phyloP scores from a whole-genome alignment of 352 stramenopile genomes.

The Phytophthora citrophthora region DNA sequence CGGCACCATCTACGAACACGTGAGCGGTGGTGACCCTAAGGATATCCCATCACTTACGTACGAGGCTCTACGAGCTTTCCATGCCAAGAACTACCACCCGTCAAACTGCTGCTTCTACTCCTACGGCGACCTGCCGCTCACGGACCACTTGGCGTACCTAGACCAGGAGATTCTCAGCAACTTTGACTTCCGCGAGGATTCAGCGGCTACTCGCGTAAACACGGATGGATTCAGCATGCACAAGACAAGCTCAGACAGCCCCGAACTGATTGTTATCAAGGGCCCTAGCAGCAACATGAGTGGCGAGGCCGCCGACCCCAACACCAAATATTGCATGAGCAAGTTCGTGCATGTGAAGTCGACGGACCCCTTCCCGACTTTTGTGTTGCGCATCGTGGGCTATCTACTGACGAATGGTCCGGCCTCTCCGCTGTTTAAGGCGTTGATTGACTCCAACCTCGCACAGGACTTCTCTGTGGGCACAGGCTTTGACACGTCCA shows the following conservation, averaged over 20 bases:
- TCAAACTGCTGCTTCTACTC: conserved; percentile 92
- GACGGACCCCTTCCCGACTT: conserved; percentile 78
- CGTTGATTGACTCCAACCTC: conserved; percentile 77
- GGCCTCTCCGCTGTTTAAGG: conserved; percentile 84
- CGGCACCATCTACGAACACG: conserved; percentile 84
- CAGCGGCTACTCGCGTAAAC: conserved; percentile 55
- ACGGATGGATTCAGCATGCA: conserved; percentile 50
- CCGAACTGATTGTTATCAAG: conserved; percentile 49
- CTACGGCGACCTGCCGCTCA: conserved; percentile 87
- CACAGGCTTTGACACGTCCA: conserved; percentile 84
- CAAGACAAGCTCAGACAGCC: conserved; percentile 22
- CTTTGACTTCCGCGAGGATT: conserved; percentile 67
- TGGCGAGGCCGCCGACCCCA: conserved; percentile 55
- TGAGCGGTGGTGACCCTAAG: conserved; percentile 78
- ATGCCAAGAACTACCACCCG: conserved; percentile 87
- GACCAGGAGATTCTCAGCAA: conserved; percentile 70
- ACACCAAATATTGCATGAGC: conserved; percentile 81
- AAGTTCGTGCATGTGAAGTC: conserved; percentile 74
- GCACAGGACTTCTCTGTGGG: conserved; percentile 80
- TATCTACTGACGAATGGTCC: conserved; percentile 83
- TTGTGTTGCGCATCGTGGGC: conserved; percentile 79
- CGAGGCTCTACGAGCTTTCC: conserved; percentile 79
- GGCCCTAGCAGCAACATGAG: conserved; percentile 73
- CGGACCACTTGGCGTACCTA: conserved; percentile 77
- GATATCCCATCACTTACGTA: conserved; percentile 82